Evolutionary conservation across 805 yeast species (phyloP), one percentile per base, ranked within the genome.

Genomic region (Komagataella populi): DNA sequence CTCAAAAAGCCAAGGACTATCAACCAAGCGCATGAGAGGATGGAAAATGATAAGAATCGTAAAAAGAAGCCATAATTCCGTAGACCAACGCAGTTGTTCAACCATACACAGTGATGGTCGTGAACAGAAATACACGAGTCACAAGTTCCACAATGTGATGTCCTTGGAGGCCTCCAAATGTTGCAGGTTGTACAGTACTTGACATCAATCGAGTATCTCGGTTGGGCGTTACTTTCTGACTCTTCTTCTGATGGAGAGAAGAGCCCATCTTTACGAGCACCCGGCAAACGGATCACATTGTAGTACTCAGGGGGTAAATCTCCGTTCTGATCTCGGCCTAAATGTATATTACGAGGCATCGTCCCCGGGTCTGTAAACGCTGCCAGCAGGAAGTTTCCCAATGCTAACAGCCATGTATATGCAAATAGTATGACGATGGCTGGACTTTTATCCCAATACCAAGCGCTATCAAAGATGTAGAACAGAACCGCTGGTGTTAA

Each of bases 31-130:
- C 70, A 60, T 1, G 68, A 51, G 0, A 74, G 3, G 1, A 64
- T 58, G 0, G 66, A 59, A 49, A 70, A 66, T 0, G 74, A 39
- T 44, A 85, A 59, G 56, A 81, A 84, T 2, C 59, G 57, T 45
- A 81, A 52, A 58, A 84, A 86, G 63, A 73, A 81, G 55, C 77
- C 65, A 62, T 85, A 85, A 59, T 85, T 87, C 51, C 86, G 65
- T 54, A 78, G 77, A 1, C 95, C 96, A 46, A 87, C 74, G 61
- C 96, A 87, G 57, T 81, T 85, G 59, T 84, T 82, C 49, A 87
- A 60, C 78, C 85, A 80, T 43, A 70, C 57, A 60, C 90, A 84
- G 62, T 84, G 90, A 61, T 84, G 91, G 58, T 84, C 91, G 55
- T 74, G 80, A 23, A 71, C 57, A 4, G 72, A 61, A 17, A 83